Evolutionary conservation across 2,329 filamentous ascomycete genomes (phyloP), one percentile per base, ranked within the genome.

Genomic region (Myrmaecium sp.): DNA sequence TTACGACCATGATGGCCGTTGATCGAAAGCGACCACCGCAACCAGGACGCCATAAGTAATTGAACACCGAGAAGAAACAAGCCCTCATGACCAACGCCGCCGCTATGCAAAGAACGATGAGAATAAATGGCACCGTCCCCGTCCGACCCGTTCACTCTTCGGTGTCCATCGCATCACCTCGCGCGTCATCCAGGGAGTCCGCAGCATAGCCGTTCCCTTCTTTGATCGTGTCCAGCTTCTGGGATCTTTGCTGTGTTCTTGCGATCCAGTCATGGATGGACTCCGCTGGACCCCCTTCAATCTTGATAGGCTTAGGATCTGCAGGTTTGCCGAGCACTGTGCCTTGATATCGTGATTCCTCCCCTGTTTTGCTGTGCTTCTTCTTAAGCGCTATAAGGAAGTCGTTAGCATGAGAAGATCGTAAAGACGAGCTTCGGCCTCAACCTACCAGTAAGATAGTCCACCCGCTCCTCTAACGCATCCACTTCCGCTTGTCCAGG

Each of bases 361-460:
- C 82, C 34, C 78, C 80, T 1, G 77, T 79, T 41, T 89, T 91
- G 55, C 75, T 83, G 50, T 92, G 80, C 46, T 91, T 93, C 55
- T 84, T 89, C 53, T 92, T 94, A 21, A 95, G 58, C 4, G 73
- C 77, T 79, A 36, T 10, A 26, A 14, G 14, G 10, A 18, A 11
- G 14, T 16, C 14, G 33, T 41, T 29, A 42, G 33, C 18, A 25
- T 44, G 28, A 42, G 27, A 14, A 9, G 5, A 12, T 8, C 5
- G 14, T 14, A 16, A 16, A 14, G 8, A 10, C n/a, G 18, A 9
- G 5, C 6, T n/a, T 25, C 10, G 13, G 6, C 14, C 14, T 12
- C 8, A 26, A 35, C 49, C 29, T 40, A 54, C 51, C 49, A 12
- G 51, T 58, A 27, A 63, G 33, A 32, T 60, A 62, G 32, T 62